phyloP scores from a whole-genome alignment of 495 filamentous ascomycete genomes.

The Talaromyces stipitatus region DNA sequence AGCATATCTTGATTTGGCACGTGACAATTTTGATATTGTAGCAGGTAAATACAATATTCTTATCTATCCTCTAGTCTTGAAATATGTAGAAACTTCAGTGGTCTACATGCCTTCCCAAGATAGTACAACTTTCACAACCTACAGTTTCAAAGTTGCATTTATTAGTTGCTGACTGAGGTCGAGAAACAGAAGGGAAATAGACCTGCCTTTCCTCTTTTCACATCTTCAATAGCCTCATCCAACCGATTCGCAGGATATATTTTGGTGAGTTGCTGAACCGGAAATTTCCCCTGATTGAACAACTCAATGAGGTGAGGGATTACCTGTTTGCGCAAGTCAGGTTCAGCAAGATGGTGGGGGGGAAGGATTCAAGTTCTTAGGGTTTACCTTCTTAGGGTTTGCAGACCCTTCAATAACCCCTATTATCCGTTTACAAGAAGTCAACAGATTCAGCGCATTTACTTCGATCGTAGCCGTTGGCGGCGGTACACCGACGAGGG shows the following conservation, averaged over 20 bases:
- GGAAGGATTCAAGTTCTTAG: not conserved
- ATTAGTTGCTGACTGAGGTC: not conserved
- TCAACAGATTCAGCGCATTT: conserved; percentile 19
- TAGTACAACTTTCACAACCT: not conserved
- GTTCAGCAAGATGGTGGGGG: not conserved
- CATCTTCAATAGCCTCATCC: conserved; percentile 30
- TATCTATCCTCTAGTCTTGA: too few species aligned
- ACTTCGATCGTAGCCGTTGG: conserved; percentile 21
- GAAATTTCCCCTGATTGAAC: conserved; percentile 35
- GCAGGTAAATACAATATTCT: not conserved
- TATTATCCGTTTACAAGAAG: conserved; percentile 18
- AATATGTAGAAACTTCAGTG: too few species aligned
- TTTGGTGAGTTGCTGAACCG: conserved; percentile 33
- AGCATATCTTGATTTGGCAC: too few species aligned
- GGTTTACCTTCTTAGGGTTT: conserved; percentile 15
- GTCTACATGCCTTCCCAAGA: not conserved
- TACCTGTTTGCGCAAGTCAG: not conserved
- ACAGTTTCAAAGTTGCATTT: not conserved
- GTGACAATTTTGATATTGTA: too few species aligned
- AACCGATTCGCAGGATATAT: conserved; percentile 31
- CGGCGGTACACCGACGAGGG: conserved; percentile 36
- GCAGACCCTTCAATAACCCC: conserved; percentile 23
- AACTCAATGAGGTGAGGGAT: conserved; percentile 27
- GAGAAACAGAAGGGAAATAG: not conserved
- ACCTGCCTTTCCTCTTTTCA: conserved; percentile 25